These are phyloP conservation scores for Fusarium annulatum DNA, from an alignment of 2,329 filamentous ascomycete species.

Conservation along the genomic window DNA sequence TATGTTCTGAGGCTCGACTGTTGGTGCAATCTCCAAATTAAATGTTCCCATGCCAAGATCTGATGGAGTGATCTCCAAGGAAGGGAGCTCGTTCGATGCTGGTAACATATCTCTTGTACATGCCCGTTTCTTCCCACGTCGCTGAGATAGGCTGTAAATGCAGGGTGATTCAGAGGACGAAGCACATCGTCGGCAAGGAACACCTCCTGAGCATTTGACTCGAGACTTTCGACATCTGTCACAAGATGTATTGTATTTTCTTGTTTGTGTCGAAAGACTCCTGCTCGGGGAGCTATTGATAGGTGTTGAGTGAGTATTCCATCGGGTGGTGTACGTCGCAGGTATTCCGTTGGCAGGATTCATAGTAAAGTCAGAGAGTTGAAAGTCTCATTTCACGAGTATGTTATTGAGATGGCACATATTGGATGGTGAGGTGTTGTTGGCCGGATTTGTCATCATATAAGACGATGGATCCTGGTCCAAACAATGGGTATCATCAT, in stretches of 20 bases:
- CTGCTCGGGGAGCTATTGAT: neutral
- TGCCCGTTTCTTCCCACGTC: constrained; percentile 9
- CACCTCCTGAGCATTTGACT: constrained; percentile 7
- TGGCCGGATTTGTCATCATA: neutral
- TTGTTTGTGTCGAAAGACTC: neutral
- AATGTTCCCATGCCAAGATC: neutral
- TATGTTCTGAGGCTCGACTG: neutral
- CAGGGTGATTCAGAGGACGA: neutral
- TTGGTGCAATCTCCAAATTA: neutral
- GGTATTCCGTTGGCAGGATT: neutral
- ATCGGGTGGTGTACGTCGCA: neutral
- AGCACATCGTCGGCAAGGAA: constrained; percentile 5
- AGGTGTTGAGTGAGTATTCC: neutral
- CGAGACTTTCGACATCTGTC: constrained; percentile 15
- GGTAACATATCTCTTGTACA: neutral
- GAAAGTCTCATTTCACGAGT: rapidly evolving
- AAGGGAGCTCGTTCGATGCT: rapidly evolving
- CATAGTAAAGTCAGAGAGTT: neutral
- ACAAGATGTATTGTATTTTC: constrained; percentile 16
- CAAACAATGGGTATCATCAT: neutral
- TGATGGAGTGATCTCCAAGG: neutral
- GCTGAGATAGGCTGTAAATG: constrained; percentile 7
- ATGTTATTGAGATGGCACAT: neutral
- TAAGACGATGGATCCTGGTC: neutral
- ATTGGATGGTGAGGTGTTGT: neutral